A percentile compares a stretch with the other conserved stretches of the same genome.
Evolutionary conservation across 1,284 basidiomycete genomes (phyloP).

Genomic region (Vanrija pseudolonga): DNA sequence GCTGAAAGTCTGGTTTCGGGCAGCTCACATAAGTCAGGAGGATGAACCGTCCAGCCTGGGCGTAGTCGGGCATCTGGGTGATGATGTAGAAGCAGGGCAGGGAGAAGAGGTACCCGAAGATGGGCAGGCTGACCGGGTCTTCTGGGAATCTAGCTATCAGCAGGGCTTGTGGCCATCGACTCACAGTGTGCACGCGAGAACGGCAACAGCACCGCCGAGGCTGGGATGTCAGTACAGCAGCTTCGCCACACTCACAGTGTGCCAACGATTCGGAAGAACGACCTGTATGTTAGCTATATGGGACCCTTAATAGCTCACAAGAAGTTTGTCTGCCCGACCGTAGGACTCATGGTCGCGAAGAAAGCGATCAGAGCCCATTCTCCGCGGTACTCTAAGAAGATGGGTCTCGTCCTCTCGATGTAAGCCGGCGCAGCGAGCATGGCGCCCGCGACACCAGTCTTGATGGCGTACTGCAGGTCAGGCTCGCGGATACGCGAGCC

Average conservation of each 20-base stretch:
- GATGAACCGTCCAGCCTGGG: conserved; percentile 79
- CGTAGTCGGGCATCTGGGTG: conserved; percentile 66
- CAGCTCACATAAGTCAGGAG: conserved; percentile 58
- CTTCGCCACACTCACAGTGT: conserved; percentile 61
- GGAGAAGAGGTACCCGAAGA: conserved; percentile 86
- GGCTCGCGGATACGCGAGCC: conserved; percentile 67
- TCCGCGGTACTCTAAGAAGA: conserved; percentile 74
- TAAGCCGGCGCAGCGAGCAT: conserved; percentile 82
- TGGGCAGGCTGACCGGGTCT: conserved; percentile 66
- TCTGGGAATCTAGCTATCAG: conserved; percentile 59
- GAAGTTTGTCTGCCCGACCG: conserved; percentile 75
- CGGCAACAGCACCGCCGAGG: conserved; percentile 73
- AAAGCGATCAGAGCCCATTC: conserved; percentile 95
- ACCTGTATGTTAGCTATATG: conserved; percentile 28
- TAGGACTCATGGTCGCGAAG: conserved; percentile 84
- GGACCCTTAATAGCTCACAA: conserved; percentile 51
- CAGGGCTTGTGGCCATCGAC: conserved; percentile 2
- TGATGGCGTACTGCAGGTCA: conserved; percentile 82
- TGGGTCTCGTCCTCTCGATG: conserved; percentile 68
- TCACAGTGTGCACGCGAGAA: conserved; percentile 60
- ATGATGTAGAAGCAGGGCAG: conserved; percentile 93
- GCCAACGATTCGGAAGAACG: conserved; percentile 66
- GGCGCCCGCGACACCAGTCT: conserved; percentile 64
- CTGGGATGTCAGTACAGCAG: conserved; percentile 48
- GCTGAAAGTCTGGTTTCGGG: not conserved